These are phyloP conservation scores for Chlamydomonas schloesseri DNA, from an alignment of 139 green algal genomes.

Conservation along the genomic window DNA sequence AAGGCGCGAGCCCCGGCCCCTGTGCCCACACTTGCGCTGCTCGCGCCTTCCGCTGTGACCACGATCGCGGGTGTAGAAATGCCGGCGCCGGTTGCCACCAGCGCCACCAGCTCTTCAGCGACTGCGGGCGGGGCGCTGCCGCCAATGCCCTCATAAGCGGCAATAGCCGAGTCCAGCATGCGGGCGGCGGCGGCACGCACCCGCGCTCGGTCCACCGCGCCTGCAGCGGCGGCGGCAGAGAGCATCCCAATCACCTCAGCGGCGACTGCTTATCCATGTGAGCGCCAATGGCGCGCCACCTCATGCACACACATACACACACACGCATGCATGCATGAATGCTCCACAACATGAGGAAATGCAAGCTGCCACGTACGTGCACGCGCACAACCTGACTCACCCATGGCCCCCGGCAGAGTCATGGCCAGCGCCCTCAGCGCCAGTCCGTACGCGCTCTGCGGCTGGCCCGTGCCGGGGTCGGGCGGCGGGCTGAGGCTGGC, in stretches of 20 bases:
- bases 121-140: background rate
- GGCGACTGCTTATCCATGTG: no score
- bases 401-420: background rate
- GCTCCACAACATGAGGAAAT: no score
- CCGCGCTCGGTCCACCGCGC: background rate
- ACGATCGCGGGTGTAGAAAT: no score
- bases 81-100: background rate
- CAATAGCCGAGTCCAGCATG: slow-evolving; percentile 24
- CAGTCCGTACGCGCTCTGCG: background rate
- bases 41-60: no score
- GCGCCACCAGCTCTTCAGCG: background rate
- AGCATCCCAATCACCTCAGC: no score
- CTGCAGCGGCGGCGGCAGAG: no score
- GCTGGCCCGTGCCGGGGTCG: background rate
- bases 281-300: no score
- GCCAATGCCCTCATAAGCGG: slow-evolving; percentile 25
- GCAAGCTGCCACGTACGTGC: no score
- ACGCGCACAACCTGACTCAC: background rate
- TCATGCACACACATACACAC: no score
- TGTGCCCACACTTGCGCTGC: background rate
- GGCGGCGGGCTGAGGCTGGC: background rate
- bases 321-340: no score
- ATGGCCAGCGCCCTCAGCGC: background rate
- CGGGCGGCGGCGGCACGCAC: slow-evolving; percentile 17
- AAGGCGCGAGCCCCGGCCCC: background rate